Conservation (phyloP, 805 yeast genomes). For the Sungouiozyma ichnusensis region DNA sequence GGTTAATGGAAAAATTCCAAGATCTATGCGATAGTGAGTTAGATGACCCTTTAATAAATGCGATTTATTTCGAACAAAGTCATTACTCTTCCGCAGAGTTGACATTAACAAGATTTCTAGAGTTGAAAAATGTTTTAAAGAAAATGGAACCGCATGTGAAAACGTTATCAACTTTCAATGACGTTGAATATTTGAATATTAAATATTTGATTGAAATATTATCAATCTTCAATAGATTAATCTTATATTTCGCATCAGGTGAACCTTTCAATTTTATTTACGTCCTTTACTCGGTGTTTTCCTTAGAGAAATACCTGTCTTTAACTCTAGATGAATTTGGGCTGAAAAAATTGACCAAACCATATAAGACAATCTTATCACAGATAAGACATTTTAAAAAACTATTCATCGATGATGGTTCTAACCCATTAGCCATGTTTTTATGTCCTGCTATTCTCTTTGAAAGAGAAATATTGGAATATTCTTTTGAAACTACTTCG, state of each 20-base stretch:
- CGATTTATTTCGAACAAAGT: constrained; percentile 5
- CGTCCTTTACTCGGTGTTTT: constrained; percentile 6
- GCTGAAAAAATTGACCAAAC: constrained; percentile 5
- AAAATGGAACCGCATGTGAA: constrained; percentile 2
- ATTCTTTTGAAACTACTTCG: constrained; percentile 9
- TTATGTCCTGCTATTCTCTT: constrained; percentile 12
- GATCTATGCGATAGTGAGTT: constrained; percentile 3
- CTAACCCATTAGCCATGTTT: constrained; percentile 10
- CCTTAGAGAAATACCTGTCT: constrained; percentile 9
- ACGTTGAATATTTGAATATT: constrained; percentile 6
- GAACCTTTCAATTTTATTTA: constrained; percentile 8
- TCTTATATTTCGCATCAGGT: constrained; percentile 7
- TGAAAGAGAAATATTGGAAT: constrained; percentile 12
- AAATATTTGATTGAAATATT: constrained; percentile 3
- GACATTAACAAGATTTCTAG: constrained; percentile 6
- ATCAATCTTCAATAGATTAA: constrained; percentile 7
- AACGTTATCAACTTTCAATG: constrained; percentile 3
- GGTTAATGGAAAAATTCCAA: constrained; percentile 12
- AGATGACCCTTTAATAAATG: not conserved
- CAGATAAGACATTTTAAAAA: constrained; percentile 5
- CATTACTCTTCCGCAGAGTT: constrained; percentile 11
- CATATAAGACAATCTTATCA: constrained; percentile 5
- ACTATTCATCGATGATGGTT: constrained; percentile 8
- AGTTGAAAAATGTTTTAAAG: constrained; percentile 5
- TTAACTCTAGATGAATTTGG: constrained; percentile 4